phyloP scores from a whole-genome alignment of 164 flowering plant genomes.

The Vitis rupestris region DNA sequence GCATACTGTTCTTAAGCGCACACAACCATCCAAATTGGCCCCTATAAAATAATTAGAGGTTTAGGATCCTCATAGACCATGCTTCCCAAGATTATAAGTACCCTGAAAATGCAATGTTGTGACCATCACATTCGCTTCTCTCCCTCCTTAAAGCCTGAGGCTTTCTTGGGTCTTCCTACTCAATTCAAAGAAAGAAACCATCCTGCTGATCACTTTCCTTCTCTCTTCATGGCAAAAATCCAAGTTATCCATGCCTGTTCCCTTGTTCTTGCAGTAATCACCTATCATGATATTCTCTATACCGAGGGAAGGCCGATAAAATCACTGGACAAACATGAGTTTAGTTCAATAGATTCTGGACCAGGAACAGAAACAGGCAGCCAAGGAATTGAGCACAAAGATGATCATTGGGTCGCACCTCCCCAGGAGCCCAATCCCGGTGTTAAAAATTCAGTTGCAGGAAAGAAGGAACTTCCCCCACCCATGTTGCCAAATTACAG shows the following conservation, averaged over 20 bases:
- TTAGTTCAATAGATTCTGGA: too few relatives aligned
- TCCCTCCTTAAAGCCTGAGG: too few relatives aligned
- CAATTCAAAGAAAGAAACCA: neutral
- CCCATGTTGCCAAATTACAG: neutral
- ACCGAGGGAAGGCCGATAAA: conserved; percentile 26
- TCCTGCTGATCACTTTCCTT: neutral
- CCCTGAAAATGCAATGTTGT: neutral
- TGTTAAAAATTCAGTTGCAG: too few relatives aligned
- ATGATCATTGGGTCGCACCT: too few relatives aligned
- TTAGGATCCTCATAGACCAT: too few relatives aligned
- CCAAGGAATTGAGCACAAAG: neutral
- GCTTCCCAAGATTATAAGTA: neutral
- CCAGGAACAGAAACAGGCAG: neutral
- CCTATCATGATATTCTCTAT: conserved; percentile 7
- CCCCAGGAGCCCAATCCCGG: too few relatives aligned
- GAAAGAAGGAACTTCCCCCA: too few relatives aligned
- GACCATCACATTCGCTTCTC: neutral
- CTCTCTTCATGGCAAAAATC: conserved; percentile 12
- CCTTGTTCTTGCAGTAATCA: conserved; percentile 21
- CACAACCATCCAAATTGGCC: too few relatives aligned
- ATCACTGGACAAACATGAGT: conserved; percentile 1
- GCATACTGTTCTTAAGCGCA: too few relatives aligned
- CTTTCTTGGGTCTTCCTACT: neutral
- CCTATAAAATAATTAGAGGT: too few relatives aligned
- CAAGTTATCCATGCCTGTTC: conserved; percentile 1